phyloP scores from a whole-genome alignment of 73 alveolate genomes.

The Paramecium biaurelia region DNA sequence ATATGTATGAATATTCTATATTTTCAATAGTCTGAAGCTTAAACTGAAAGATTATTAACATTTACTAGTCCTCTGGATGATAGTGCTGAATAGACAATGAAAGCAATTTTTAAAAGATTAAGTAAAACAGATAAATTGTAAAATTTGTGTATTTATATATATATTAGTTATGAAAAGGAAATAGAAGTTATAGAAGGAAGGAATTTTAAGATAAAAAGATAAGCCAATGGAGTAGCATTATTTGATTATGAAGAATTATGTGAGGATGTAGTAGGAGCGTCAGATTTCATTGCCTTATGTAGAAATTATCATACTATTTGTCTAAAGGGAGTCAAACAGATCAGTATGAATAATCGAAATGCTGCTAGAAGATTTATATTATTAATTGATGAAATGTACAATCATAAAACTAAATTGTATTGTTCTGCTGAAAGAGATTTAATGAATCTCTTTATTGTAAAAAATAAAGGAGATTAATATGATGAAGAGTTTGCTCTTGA shows the following conservation, averaged over 20 bases:
- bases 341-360: slow-evolving; percentile 75
- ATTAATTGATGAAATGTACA: slow-evolving; percentile 72
- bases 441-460: slow-evolving; percentile 55
- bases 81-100: slow-evolving; percentile 52
- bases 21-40: slow-evolving; percentile 24
- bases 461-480: slow-evolving; percentile 30
- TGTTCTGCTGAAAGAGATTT: slow-evolving; percentile 63
- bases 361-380: slow-evolving; percentile 80
- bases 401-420: slow-evolving; percentile 53
- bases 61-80: slow-evolving; percentile 64
- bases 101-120: slow-evolving; percentile 62
- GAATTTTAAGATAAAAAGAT: slow-evolving; percentile 47
- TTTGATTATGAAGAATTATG: slow-evolving; percentile 81
- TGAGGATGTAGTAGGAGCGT: slow-evolving; percentile 82
- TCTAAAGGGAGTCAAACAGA: slow-evolving; percentile 72
- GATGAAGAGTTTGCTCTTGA: slow-evolving; percentile 91
- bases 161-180: slow-evolving; percentile 49
- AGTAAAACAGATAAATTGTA: slow-evolving; percentile 59
- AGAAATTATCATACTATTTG: slow-evolving; percentile 76
- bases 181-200: slow-evolving; percentile 86
- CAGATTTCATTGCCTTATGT: slow-evolving; percentile 86
- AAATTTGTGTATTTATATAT: neutral
- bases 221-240: slow-evolving; percentile 73
- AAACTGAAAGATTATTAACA: slow-evolving; percentile 11
- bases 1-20: slow-evolving; percentile 54